Percentiles rank a stretch among this genome's conserved stretches.
These are phyloP conservation scores for Wickerhamomyces bovis DNA, from an alignment of 805 yeast genomes.

Conservation along the genomic window DNA sequence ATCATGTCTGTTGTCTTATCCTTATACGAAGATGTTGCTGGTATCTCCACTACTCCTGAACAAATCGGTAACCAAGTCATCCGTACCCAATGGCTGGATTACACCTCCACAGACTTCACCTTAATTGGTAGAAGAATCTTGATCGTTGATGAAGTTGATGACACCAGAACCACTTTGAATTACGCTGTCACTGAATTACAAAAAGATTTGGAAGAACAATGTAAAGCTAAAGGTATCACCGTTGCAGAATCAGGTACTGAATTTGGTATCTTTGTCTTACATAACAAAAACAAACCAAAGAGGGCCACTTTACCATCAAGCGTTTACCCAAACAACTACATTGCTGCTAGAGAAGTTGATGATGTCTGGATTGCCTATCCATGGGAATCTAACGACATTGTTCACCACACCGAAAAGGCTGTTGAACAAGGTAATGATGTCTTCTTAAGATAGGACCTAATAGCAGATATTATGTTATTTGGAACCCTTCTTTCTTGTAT, in stretches of 20 bases:
- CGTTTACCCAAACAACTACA: constrained; percentile 54
- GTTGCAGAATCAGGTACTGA: constrained; percentile 41
- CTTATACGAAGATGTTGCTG: constrained; percentile 75
- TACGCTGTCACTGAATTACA: constrained; percentile 71
- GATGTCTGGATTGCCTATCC: constrained; percentile 86
- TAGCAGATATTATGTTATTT: too few species aligned
- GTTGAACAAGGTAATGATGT: constrained; percentile 69
- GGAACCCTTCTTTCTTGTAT: neutral
- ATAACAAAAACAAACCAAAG: constrained; percentile 68
- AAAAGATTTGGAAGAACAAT: constrained; percentile 63
- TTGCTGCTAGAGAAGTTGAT: constrained; percentile 70
- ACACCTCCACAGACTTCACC: constrained; percentile 50
- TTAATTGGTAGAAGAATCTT: constrained; percentile 65
- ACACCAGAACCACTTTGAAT: constrained; percentile 78
- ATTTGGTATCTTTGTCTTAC: constrained; percentile 72
- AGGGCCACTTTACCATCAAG: constrained; percentile 65
- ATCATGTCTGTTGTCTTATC: constrained; percentile 94
- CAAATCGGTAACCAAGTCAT: constrained; percentile 60
- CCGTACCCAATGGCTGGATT: constrained; percentile 82
- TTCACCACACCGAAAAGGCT: constrained; percentile 64
- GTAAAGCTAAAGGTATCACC: constrained; percentile 43
- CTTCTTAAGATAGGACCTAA: constrained; percentile 23
- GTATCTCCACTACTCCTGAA: constrained; percentile 52
- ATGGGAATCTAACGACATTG: constrained; percentile 78
- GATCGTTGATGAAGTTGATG: constrained; percentile 82